Evolutionary conservation across 257 asterid species (phyloP).

Genomic region (Nicotiana tabacum): DNA sequence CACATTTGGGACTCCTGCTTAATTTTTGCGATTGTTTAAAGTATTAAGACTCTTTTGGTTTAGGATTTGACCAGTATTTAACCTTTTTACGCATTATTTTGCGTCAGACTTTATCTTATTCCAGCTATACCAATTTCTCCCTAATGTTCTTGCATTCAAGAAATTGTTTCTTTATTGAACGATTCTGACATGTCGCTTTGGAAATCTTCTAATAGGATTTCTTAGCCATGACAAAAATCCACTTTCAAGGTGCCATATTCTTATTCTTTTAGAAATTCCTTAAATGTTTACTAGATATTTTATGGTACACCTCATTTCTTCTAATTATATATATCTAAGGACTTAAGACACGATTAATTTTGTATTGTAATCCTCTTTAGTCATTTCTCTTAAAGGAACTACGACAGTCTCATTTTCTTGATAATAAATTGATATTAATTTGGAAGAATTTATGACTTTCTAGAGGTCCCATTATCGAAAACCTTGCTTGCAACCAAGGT

Average conservation of each 20-base stretch:
- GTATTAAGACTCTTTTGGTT: not conserved
- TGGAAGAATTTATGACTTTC: not conserved
- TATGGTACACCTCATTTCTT: not conserved
- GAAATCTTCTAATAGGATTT: not conserved
- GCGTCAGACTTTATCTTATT: not conserved
- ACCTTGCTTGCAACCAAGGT: conserved; percentile 9
- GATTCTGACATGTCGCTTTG: not conserved
- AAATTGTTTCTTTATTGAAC: conserved; percentile 14
- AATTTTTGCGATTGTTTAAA: no score
- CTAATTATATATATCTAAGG: no score
- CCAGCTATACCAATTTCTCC: not conserved
- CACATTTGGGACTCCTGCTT: not conserved
- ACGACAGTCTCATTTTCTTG: not conserved
- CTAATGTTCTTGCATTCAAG: not conserved
- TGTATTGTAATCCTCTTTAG: not conserved
- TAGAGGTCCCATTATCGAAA: not conserved
- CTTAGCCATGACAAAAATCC: conserved; percentile 1
- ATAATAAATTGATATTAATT: not conserved
- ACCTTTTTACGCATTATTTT: not conserved
- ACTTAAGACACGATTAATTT: not conserved
- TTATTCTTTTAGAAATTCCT: conserved; percentile 3
- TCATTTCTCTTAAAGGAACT: not conserved
- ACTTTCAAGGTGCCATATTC: conserved; percentile 5
- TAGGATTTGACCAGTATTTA: not conserved
- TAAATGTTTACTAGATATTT: not conserved